A percentile compares a stretch with the other conserved stretches of the same genome.
Conservation (phyloP, 306 rosid genomes). For the Notholithocarpus densiflorus region DNA sequence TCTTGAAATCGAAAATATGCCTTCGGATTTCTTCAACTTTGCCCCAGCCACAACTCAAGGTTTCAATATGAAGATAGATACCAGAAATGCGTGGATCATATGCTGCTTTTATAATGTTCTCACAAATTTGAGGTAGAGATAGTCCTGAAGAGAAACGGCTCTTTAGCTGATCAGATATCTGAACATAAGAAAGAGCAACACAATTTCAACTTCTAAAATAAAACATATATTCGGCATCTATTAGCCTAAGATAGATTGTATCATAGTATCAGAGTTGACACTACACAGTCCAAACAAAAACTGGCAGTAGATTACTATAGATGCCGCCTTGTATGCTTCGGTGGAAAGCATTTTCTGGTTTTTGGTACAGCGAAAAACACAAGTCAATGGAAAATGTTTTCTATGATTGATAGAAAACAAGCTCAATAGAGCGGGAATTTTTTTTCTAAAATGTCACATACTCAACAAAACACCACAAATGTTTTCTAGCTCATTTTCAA, state of each 20-base stretch:
- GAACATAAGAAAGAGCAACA: constrained; percentile 19
- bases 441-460: too few relatives aligned
- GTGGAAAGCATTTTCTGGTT: too few relatives aligned
- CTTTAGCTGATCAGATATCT: constrained; percentile 82
- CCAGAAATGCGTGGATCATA: constrained; percentile 89
- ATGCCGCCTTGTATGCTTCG: accelerated
- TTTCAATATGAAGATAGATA: constrained; percentile 72
- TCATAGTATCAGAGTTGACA: too few relatives aligned
- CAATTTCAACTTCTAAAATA: constrained; percentile 24
- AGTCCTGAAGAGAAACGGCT: constrained; percentile 67
- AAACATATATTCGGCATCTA: neutral
- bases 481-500: too few relatives aligned
- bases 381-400: too few relatives aligned
- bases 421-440: too few relatives aligned
- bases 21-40: constrained; percentile 93
- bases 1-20: constrained; percentile 68
- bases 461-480: too few relatives aligned
- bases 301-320: too few relatives aligned
- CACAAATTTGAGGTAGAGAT: constrained; percentile 84
- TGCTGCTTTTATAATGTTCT: constrained; percentile 82
- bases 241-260: too few relatives aligned
- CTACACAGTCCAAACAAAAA: too few relatives aligned
- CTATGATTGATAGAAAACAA: too few relatives aligned
- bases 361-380: too few relatives aligned
- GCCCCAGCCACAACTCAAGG: constrained; percentile 90